These are phyloP conservation scores for Lupinus albus DNA, from an alignment of 306 rosid genomes.

Conservation along the genomic window DNA sequence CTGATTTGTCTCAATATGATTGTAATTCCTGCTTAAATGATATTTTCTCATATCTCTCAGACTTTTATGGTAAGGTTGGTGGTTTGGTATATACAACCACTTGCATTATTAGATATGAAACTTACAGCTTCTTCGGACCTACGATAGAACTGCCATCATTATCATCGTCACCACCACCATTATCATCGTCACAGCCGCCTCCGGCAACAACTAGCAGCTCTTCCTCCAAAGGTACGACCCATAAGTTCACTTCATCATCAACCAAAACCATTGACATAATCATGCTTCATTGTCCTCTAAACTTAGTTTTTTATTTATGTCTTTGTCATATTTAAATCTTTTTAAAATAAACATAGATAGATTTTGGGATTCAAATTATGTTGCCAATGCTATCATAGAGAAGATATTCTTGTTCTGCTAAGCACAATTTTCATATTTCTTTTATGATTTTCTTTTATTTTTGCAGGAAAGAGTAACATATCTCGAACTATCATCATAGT, in stretches of 20 bases:
- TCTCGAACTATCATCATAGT: background rate
- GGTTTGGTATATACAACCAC: constrained; percentile 13
- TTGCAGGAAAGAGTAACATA: background rate
- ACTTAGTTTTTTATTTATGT: too few relatives aligned
- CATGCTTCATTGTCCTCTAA: too few relatives aligned
- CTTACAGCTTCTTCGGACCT: background rate
- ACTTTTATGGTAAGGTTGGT: background rate
- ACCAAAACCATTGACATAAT: too few relatives aligned
- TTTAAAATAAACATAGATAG: too few relatives aligned
- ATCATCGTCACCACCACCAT: background rate
- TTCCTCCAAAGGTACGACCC: background rate
- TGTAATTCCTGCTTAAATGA: constrained; percentile 34
- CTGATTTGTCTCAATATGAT: constrained; percentile 32
- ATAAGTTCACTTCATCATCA: too few relatives aligned
- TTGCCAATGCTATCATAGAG: too few relatives aligned
- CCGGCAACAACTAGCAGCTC: background rate
- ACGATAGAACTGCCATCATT: background rate
- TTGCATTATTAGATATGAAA: constrained; percentile 33
- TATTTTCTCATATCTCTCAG: background rate
- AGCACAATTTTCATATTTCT: too few relatives aligned
- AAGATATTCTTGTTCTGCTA: too few relatives aligned
- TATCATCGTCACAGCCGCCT: background rate
- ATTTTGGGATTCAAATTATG: too few relatives aligned
- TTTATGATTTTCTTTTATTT: background rate
- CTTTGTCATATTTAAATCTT: too few relatives aligned